Evolutionary conservation across 2,329 filamentous ascomycete species (phyloP).

Genomic region (Alternaria dauci): DNA sequence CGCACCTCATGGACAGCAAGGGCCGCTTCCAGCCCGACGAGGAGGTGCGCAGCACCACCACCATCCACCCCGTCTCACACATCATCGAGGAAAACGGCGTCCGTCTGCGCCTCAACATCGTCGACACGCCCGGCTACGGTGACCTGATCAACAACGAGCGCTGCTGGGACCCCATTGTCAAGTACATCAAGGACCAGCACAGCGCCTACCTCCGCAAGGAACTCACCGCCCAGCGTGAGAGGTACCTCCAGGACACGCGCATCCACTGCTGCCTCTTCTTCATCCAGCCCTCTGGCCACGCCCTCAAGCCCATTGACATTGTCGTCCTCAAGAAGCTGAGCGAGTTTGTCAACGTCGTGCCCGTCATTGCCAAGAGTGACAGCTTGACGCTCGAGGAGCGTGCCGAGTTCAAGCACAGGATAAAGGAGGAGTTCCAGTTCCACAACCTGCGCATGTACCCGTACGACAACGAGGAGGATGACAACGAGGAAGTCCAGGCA

Average conservation of each 20-base stretch:
- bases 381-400: slow-evolving; percentile 96
- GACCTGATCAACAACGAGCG: slow-evolving; percentile 99
- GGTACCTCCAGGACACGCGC: slow-evolving; percentile 98
- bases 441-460: slow-evolving; percentile 99
- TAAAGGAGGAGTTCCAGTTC: slow-evolving; percentile 99
- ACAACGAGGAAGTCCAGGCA: slow-evolving; percentile 92
- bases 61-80: slow-evolving; percentile 97
- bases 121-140: slow-evolving; percentile 97
- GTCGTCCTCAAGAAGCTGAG: slow-evolving; percentile 99
- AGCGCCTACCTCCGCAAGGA: slow-evolving; percentile 99
- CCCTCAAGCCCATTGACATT: slow-evolving; percentile 98
- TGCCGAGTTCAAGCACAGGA: slow-evolving; percentile 92
- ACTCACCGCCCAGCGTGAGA: slow-evolving; percentile 97
- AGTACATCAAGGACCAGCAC: slow-evolving; percentile 99
- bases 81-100: slow-evolving; percentile 99
- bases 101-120: slow-evolving; percentile 95
- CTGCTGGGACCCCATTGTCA: slow-evolving; percentile 99
- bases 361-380: slow-evolving; percentile 98
- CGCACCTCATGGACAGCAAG: slow-evolving; percentile 98
- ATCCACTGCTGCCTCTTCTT: slow-evolving; percentile 99
- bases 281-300: slow-evolving; percentile 98
- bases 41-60: slow-evolving; percentile 91
- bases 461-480: slow-evolving; percentile 98
- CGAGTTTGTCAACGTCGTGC: slow-evolving; percentile 98
- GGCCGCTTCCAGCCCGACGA: slow-evolving; percentile 92